These are phyloP conservation scores for Tinospora cordifolia DNA, from an alignment of 164 flowering plant genomes.

Conservation along the genomic window DNA sequence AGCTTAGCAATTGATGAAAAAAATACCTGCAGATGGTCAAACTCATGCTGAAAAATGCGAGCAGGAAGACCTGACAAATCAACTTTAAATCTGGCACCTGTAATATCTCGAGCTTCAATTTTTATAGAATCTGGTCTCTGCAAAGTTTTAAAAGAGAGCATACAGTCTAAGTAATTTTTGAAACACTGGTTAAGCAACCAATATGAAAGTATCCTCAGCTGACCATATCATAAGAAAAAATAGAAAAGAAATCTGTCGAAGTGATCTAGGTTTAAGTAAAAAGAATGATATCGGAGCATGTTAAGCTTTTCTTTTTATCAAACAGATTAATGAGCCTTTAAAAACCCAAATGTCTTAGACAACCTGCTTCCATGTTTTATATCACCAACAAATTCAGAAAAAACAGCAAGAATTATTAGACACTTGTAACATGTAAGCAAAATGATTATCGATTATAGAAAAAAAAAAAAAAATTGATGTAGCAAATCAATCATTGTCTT, in stretches of 20 bases:
- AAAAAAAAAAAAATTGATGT: too few relatives aligned
- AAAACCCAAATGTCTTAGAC: too few relatives aligned
- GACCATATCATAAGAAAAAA: not conserved
- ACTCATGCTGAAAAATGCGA: conserved; percentile 93
- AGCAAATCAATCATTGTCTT: too few relatives aligned
- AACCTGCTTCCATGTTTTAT: too few relatives aligned
- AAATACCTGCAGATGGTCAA: conserved; percentile 88
- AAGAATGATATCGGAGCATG: too few relatives aligned
- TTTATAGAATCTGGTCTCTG: conserved; percentile 92
- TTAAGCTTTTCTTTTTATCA: too few relatives aligned
- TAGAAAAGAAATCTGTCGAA: not conserved
- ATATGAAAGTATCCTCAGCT: not conserved
- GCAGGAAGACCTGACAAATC: conserved; percentile 73
- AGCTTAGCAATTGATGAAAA: not conserved
- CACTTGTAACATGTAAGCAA: too few relatives aligned
- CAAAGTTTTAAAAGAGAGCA: conserved; percentile 9
- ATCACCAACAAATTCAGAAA: too few relatives aligned
- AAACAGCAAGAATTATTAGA: too few relatives aligned
- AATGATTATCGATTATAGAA: too few relatives aligned
- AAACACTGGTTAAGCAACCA: not conserved
- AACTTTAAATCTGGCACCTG: conserved; percentile 63
- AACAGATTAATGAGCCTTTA: too few relatives aligned
- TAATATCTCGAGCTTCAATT: conserved; percentile 76
- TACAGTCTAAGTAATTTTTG: conserved; percentile 3
- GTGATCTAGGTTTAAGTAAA: not conserved